Base-by-base conservation (phyloP, 352 stramenopile genomes). In the Phytophthora nicotianae region DNA sequence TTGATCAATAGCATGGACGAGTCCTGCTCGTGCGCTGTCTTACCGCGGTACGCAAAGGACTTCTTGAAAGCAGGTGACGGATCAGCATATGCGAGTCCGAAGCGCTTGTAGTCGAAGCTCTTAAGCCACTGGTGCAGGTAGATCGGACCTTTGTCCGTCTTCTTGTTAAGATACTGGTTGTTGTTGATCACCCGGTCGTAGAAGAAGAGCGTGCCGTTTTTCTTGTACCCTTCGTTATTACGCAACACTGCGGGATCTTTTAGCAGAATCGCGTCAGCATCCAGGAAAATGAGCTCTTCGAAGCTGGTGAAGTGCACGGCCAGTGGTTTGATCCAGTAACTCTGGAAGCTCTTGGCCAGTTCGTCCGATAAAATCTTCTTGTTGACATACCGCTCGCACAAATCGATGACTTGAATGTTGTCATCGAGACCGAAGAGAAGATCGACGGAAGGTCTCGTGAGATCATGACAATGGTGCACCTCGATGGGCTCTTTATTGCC, bases 1-100 rank as follows among this genome's bases (percentile, higher is more conserved):
- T 93, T 77, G 24, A 93, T 74, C 2, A 82, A 57, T 11, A 93
- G 41, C 58, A 93, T 88, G 7, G 79, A 91, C 7, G 82, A 90
- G 58, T 91, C 84, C 54, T 89, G 75, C 38, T 91, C 80, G 43
- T 90, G 80, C 19, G 72, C 79, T 5, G 74, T 90, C 24, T 71
- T 45, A 0, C 72, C 66, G 0, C 62, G 59, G 35, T 82, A 88
- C 1, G 68, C 67, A 19, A 85, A 79, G 1, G 74, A 89, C 0
- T 68, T 60, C 5, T 74, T 62, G 16, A 90, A 62, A 19, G 72
- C 62, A 0, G 38, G 5, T 0, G 78, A 76, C 16, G 69, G 65
- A 13, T 70, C 45, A 14, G 54, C 26, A 4, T 38, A 50, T 1
- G 50, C 19, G 9, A 88, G 58, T 7, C 57, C 58, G 37, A 88